Evolutionary conservation across 164 flowering plant genomes (phyloP).

Genomic region (Nelumbo lutea): DNA sequence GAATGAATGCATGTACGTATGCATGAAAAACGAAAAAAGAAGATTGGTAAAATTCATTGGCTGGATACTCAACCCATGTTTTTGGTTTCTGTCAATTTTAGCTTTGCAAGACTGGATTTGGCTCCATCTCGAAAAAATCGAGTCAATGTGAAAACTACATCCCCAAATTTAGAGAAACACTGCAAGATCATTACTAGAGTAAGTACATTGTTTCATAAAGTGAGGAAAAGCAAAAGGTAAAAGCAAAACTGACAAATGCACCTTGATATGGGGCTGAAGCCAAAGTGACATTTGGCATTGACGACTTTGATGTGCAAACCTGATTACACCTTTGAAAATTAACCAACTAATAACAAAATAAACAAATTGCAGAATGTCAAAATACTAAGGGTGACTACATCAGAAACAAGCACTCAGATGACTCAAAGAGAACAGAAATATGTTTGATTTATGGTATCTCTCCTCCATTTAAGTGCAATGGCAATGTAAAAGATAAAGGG

Average conservation of each 20-base stretch:
- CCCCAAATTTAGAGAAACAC: conserved; percentile 91
- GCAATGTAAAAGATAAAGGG: too few relatives aligned
- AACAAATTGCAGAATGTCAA: neutral
- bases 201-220: neutral
- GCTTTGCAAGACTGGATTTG: conserved; percentile 25
- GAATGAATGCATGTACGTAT: neutral
- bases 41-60: neutral
- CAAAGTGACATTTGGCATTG: conserved; percentile 80
- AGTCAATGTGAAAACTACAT: conserved; percentile 69
- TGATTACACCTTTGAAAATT: conserved; percentile 19
- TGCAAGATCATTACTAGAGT: conserved; percentile 29
- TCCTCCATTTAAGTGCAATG: too few relatives aligned
- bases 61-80: conserved; percentile 27
- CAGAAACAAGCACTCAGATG: too few relatives aligned
- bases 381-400: neutral
- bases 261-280: conserved; percentile 91
- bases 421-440: too few relatives aligned
- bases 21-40: neutral
- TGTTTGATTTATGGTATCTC: too few relatives aligned
- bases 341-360: neutral
- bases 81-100: conserved; percentile 15
- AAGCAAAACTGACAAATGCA: conserved; percentile 19
- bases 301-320: conserved; percentile 56
- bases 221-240: neutral
- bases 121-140: conserved; percentile 72